Percentiles rank a stretch among this genome's conserved stretches.
Evolutionary conservation across 179 eudicot genomes (phyloP).

Genomic region (Spergularia azorica): DNA sequence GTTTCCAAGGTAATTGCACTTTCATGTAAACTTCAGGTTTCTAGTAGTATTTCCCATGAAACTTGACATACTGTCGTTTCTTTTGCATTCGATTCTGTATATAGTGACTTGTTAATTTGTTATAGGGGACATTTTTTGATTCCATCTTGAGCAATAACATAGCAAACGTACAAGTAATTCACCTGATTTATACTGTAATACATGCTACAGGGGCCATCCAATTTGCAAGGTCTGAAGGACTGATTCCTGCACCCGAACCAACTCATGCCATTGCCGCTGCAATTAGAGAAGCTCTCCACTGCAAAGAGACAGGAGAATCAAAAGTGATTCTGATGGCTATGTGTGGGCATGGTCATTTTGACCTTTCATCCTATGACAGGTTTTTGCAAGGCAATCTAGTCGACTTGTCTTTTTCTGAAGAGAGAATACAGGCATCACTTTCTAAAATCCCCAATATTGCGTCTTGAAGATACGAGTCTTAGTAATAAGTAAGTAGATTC

Average conservation of each 20-base stretch:
- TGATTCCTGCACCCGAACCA: slow-evolving; percentile 97
- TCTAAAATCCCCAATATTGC: slow-evolving; percentile 56
- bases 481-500: not conserved
- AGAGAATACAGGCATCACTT: slow-evolving; percentile 58
- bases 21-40: not conserved
- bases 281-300: slow-evolving; percentile 87
- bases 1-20: slow-evolving; percentile 72
- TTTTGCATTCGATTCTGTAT: not conserved
- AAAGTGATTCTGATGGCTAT: slow-evolving; percentile 95
- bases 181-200: not conserved
- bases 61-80: not conserved
- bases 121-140: too few relatives aligned
- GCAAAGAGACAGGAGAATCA: slow-evolving; percentile 86
- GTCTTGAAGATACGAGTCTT: slow-evolving; percentile 16
- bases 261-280: slow-evolving; percentile 94
- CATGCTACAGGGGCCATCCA: slow-evolving; percentile 72
- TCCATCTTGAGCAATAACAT: too few relatives aligned
- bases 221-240: slow-evolving; percentile 87
- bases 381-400: slow-evolving; percentile 75
- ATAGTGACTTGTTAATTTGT: too few relatives aligned
- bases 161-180: too few relatives aligned
- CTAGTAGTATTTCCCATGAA: too few relatives aligned
- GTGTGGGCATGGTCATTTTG: slow-evolving; percentile 98
- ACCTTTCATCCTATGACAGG: slow-evolving; percentile 82
- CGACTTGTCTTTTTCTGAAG: slow-evolving; percentile 69